phyloP scores from a whole-genome alignment of 2,329 filamentous ascomycete genomes.

The Aspergillus terreus region DNA sequence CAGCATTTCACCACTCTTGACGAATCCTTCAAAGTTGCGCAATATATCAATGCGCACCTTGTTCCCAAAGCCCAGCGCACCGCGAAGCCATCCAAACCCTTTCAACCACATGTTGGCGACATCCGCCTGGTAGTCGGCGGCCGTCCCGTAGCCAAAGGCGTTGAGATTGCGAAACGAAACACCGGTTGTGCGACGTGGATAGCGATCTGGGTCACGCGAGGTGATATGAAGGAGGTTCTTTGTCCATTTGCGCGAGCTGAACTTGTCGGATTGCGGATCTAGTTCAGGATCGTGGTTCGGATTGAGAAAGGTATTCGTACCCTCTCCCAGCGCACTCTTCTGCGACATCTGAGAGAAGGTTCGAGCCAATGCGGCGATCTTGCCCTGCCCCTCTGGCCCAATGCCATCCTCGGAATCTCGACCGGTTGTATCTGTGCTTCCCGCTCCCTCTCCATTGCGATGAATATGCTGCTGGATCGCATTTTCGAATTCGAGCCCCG shows the following conservation, averaged over 20 bases:
- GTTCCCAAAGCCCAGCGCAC: constrained; percentile 28
- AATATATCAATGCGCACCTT: constrained; percentile 55
- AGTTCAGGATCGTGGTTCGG: constrained; percentile 33
- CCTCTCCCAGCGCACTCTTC: constrained; percentile 16
- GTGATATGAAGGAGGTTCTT: constrained; percentile 36
- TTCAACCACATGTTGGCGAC: constrained; percentile 43
- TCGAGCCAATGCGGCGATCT: constrained; percentile 28
- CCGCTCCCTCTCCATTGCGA: constrained; percentile 11
- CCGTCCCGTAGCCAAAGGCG: constrained; percentile 42
- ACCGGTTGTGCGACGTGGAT: constrained; percentile 33
- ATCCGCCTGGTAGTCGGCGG: constrained; percentile 43
- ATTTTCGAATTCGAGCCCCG: constrained; percentile 5
- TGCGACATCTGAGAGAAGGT: constrained; percentile 28
- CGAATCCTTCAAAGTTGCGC: constrained; percentile 58
- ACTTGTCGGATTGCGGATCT: constrained; percentile 39
- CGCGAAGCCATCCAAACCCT: constrained; percentile 24
- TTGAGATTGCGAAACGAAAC: constrained; percentile 44
- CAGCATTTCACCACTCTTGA: constrained; percentile 55
- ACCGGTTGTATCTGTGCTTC: constrained; percentile 22
- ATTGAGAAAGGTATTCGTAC: constrained; percentile 36
- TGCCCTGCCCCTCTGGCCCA: constrained; percentile 17
- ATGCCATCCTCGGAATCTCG: constrained; percentile 23
- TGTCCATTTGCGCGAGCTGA: constrained; percentile 45
- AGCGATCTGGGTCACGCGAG: constrained; percentile 28
- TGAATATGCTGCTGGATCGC: constrained; percentile 5